Conservation (phyloP, 2,329 filamentous ascomycete species). For the Colletotrichum spaethianum region DNA sequence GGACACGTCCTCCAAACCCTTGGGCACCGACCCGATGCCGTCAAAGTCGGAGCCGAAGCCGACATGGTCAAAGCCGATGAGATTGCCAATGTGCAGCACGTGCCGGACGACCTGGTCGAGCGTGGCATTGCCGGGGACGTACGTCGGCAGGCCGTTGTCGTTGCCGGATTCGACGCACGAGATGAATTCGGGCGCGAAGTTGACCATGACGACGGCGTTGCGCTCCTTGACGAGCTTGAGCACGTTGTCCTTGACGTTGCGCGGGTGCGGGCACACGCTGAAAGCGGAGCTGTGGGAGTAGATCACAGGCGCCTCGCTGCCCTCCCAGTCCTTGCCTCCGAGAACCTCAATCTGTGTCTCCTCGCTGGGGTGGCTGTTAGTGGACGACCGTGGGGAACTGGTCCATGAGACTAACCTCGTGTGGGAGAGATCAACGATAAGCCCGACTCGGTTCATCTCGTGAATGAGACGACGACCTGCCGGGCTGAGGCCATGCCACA, state of each 20-base stretch:
- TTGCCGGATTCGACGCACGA: conserved; percentile 76
- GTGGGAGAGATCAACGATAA: conserved; percentile 93
- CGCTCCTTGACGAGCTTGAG: conserved; percentile 81
- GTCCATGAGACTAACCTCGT: conserved; percentile 54
- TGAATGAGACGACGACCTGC: conserved; percentile 77
- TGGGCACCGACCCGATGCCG: conserved; percentile 76
- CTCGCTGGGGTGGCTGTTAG: conserved; percentile 60
- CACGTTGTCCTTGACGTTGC: conserved; percentile 91
- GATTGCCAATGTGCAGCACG: conserved; percentile 84
- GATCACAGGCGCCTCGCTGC: conserved; percentile 86
- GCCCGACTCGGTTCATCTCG: conserved; percentile 95
- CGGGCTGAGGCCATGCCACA: conserved; percentile 80
- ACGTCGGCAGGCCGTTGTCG: conserved; percentile 76
- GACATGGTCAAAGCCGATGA: conserved; percentile 90
- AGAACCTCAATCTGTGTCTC: conserved; percentile 91
- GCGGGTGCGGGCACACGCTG: conserved; percentile 85
- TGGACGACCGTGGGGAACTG: background rate
- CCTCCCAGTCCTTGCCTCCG: conserved; percentile 75
- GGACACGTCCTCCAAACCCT: conserved; percentile 86
- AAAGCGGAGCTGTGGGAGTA: conserved; percentile 91
- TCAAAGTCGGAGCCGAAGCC: conserved; percentile 94
- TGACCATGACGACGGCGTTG: conserved; percentile 89
- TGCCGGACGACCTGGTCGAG: conserved; percentile 84
- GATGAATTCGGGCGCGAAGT: conserved; percentile 87
- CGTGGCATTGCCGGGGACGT: conserved; percentile 78